phyloP scores from a whole-genome alignment of 371 early-diverging fungal genomes.

The Mortierella sp. region DNA sequence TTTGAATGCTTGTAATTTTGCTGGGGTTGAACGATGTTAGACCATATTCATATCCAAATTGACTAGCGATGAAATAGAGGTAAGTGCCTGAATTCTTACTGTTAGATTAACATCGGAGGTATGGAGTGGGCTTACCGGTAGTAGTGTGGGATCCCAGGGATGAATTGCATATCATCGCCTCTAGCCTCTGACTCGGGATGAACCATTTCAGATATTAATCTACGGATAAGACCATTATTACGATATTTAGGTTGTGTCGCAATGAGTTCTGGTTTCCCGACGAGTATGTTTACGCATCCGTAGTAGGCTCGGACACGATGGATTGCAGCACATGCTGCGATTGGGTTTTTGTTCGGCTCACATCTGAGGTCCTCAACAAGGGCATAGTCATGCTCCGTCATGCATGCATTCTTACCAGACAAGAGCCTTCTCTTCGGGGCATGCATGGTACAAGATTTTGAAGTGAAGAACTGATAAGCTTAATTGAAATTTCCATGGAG shows the following conservation, averaged over 20 bases:
- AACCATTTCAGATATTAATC: constrained; percentile 32
- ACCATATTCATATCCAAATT: constrained; percentile 49
- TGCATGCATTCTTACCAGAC: constrained; percentile 25
- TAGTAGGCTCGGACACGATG: constrained; percentile 26
- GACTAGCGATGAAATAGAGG: constrained; percentile 12
- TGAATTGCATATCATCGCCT: constrained; percentile 39
- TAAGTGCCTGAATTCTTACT: not conserved
- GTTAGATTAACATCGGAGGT: not conserved
- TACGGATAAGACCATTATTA: constrained; percentile 31
- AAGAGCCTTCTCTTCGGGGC: constrained; percentile 26
- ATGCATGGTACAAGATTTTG: not conserved
- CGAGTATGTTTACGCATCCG: constrained; percentile 30
- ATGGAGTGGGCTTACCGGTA: constrained; percentile 24
- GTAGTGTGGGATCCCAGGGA: constrained; percentile 32
- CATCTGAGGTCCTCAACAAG: constrained; percentile 41
- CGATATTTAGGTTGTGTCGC: constrained; percentile 40
- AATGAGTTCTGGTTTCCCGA: constrained; percentile 46
- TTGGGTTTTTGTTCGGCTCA: constrained; percentile 33
- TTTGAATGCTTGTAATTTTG: constrained; percentile 10
- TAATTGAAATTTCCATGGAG: not conserved
- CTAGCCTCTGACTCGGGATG: constrained; percentile 42
- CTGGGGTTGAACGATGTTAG: not conserved
- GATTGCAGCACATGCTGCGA: constrained; percentile 39
- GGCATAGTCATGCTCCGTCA: constrained; percentile 44
- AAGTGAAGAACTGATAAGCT: not conserved